Evolutionary conservation across 345 rosid species (phyloP).

Genomic region (Odontarrhena argentea): DNA sequence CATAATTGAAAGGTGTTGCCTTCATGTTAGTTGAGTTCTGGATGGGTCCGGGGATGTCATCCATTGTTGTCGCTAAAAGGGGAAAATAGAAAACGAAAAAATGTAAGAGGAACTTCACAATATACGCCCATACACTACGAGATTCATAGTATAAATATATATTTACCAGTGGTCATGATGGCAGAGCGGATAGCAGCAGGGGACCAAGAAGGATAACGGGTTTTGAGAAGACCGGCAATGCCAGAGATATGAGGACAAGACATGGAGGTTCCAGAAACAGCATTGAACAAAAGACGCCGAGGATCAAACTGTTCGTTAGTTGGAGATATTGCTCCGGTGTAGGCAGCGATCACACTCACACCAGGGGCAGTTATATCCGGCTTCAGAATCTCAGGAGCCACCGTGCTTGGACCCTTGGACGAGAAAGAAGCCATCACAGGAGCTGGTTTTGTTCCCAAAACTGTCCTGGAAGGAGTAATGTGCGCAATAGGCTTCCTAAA

Average conservation of each 20-base stretch:
- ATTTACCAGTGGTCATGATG: conserved; percentile 70
- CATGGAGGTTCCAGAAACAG: conserved; percentile 80
- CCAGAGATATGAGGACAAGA: conserved; percentile 90
- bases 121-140: not conserved
- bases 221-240: conserved; percentile 70
- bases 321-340: conserved; percentile 58
- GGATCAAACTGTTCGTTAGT: conserved; percentile 52
- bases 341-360: conserved; percentile 76
- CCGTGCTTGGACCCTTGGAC: conserved; percentile 67
- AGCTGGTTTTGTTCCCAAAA: conserved; percentile 54
- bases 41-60: conserved; percentile 52
- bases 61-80: conserved; percentile 56
- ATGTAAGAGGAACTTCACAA: not conserved
- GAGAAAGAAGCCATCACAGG: conserved; percentile 84
- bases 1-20: conserved; percentile 75
- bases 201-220: conserved; percentile 74
- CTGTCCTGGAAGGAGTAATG: conserved; percentile 48
- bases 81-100: not conserved
- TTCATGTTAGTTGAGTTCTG: conserved; percentile 43
- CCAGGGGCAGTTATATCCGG: conserved; percentile 94
- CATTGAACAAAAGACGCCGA: conserved; percentile 57
- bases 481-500: conserved; percentile 61
- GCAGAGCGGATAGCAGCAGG: conserved; percentile 87
- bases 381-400: conserved; percentile 70
- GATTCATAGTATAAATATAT: not conserved